Percentiles rank a stretch among this genome's conserved stretches.
Evolutionary conservation across 495 filamentous ascomycete genomes (phyloP).

Genomic region (Penicillium maclennaniae): DNA sequence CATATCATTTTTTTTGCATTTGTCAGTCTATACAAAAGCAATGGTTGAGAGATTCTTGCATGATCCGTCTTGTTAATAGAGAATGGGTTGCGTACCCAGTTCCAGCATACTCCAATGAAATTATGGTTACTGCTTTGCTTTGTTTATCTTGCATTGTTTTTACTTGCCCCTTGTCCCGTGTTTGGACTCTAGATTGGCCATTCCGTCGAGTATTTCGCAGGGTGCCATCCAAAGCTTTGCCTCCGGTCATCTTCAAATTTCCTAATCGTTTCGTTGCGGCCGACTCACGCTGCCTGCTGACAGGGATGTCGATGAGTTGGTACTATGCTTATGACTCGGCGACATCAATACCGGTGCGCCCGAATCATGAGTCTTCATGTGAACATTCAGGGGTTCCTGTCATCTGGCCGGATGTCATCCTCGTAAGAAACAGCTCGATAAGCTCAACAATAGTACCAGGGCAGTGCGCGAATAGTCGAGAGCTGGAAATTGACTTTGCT

Average conservation of each 20-base stretch:
- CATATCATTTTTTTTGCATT: slow-evolving; percentile 39
- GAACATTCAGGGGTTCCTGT: slow-evolving; percentile 1
- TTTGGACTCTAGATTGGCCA: not conserved
- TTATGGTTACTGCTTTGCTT: not conserved
- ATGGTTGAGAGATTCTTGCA: slow-evolving; percentile 29
- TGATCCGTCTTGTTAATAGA: not conserved
- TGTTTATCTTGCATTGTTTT: not conserved
- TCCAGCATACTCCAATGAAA: not conserved
- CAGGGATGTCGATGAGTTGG: not conserved
- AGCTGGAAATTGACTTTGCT: not conserved
- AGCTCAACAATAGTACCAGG: not conserved
- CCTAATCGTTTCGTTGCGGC: not conserved
- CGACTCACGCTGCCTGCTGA: not conserved
- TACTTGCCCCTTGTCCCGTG: not conserved
- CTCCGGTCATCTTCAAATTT: not conserved
- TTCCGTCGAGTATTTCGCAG: too few relatives aligned
- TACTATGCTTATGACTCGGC: not conserved
- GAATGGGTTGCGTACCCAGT: not conserved
- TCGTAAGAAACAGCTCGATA: not conserved
- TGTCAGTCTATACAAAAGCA: slow-evolving; percentile 36
- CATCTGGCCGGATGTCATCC: not conserved
- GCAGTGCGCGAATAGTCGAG: not conserved
- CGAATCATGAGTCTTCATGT: not conserved
- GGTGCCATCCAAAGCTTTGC: not conserved
- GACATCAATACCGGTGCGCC: not conserved